Conservation (phyloP, 768 basidiomycete genomes). For the Boletus tomentosulus region DNA sequence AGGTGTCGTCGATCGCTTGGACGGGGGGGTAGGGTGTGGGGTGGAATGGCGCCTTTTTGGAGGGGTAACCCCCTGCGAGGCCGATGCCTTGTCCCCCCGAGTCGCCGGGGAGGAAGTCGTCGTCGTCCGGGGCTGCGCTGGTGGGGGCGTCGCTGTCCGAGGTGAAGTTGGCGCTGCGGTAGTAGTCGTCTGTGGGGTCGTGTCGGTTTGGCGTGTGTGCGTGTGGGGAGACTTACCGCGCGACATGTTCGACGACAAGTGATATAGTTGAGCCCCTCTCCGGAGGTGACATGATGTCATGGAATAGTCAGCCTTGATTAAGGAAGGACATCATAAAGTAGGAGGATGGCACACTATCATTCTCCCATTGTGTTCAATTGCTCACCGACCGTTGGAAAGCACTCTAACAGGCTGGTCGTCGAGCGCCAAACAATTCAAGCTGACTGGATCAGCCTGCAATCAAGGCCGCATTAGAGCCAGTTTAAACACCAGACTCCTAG, state of each 20-base stretch:
- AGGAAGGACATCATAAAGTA: too few species aligned
- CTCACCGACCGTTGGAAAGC: too few species aligned
- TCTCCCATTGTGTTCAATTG: too few species aligned
- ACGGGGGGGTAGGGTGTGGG: neutral
- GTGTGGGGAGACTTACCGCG: neutral
- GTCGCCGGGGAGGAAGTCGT: slow-evolving; percentile 4
- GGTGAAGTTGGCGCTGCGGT: neutral
- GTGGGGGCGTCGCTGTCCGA: neutral
- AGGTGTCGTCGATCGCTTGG: slow-evolving; percentile 2
- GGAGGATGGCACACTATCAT: too few species aligned
- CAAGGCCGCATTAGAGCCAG: neutral
- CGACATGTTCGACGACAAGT: neutral
- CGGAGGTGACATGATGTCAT: neutral
- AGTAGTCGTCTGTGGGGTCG: slow-evolving; percentile 1
- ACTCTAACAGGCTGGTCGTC: too few species aligned
- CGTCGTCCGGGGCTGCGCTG: neutral
- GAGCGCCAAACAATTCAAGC: too few species aligned
- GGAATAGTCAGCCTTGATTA: too few species aligned
- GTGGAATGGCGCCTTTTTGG: neutral
- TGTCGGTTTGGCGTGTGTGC: neutral
- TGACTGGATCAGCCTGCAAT: too few species aligned
- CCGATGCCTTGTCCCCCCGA: slow-evolving; percentile 1
- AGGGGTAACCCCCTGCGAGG: neutral
- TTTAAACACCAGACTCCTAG: neutral
- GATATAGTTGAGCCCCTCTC: neutral